A percentile compares a stretch with the other conserved stretches of the same genome.
Evolutionary conservation across 1,284 basidiomycete genomes (phyloP).

Genomic region (Neolentinus lepideus): DNA sequence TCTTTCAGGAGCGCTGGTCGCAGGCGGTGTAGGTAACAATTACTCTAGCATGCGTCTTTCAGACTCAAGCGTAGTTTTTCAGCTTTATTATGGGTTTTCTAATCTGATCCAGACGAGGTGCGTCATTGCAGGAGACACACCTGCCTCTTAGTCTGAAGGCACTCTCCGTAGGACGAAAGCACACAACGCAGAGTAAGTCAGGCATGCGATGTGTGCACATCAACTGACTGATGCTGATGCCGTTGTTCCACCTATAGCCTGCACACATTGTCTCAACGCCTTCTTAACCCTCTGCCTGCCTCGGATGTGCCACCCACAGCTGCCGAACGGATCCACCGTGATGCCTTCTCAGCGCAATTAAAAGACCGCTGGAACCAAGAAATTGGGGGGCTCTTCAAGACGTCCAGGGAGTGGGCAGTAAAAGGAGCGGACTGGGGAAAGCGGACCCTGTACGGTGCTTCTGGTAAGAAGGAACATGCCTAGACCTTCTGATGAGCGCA

Average conservation of each 20-base stretch:
- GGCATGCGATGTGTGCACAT: too few species aligned
- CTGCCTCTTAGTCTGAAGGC: not conserved
- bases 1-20: not conserved
- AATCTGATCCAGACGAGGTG: constrained; percentile 1
- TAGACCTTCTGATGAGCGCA: too few species aligned
- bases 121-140: not conserved
- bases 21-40: not conserved
- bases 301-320: not conserved
- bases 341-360: not conserved
- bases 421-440: not conserved
- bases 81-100: constrained; percentile 1
- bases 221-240: not conserved
- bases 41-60: not conserved
- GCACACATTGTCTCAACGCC: not conserved
- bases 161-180: not conserved
- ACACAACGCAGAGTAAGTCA: not conserved
- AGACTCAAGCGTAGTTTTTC: not conserved
- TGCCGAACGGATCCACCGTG: not conserved
- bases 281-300: not conserved
- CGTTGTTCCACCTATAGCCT: not conserved
- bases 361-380: constrained; percentile 2
- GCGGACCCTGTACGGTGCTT: not conserved
- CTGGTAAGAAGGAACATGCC: not conserved
- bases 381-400: not conserved
- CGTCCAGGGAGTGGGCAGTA: not conserved